A percentile compares a stretch with the other conserved stretches of the same genome.
Evolutionary conservation across 169 alveolate species (phyloP).

Genomic region (Plasmodium yoelii): DNA sequence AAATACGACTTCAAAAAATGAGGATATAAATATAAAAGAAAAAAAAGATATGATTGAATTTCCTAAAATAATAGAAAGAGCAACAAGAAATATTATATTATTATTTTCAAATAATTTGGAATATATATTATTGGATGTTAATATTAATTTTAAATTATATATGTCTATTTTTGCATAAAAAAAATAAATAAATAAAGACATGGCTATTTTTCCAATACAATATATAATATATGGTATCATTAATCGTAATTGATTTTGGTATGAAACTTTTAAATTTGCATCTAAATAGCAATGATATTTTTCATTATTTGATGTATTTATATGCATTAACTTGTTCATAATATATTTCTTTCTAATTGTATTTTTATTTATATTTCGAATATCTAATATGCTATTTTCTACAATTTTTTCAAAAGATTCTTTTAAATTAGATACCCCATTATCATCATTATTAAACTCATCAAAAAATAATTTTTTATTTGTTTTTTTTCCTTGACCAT

Average conservation of each 20-base stretch:
- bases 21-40: conserved; percentile 40
- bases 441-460: not conserved
- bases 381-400: conserved; percentile 6
- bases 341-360: conserved; percentile 25
- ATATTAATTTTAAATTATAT: conserved; percentile 18
- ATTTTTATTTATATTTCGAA: conserved; percentile 29
- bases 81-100: conserved; percentile 36
- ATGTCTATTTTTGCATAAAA: conserved; percentile 30
- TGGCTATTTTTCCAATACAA: conserved; percentile 54
- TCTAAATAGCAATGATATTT: conserved; percentile 45
- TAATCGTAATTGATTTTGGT: conserved; percentile 47
- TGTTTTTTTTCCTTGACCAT: not conserved
- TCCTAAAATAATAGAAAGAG: conserved; percentile 51
- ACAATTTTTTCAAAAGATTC: conserved; percentile 27
- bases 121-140: conserved; percentile 23
- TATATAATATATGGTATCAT: conserved; percentile 63
- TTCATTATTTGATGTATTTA: conserved; percentile 51
- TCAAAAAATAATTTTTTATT: not conserved
- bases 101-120: conserved; percentile 38
- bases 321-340: conserved; percentile 62
- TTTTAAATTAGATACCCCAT: not conserved
- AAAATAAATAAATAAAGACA: conserved; percentile 55
- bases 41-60: conserved; percentile 51
- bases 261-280: conserved; percentile 42
- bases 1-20: conserved; percentile 30